Conservation (phyloP, 768 basidiomycete genomes). For the Obba rivulosa region DNA sequence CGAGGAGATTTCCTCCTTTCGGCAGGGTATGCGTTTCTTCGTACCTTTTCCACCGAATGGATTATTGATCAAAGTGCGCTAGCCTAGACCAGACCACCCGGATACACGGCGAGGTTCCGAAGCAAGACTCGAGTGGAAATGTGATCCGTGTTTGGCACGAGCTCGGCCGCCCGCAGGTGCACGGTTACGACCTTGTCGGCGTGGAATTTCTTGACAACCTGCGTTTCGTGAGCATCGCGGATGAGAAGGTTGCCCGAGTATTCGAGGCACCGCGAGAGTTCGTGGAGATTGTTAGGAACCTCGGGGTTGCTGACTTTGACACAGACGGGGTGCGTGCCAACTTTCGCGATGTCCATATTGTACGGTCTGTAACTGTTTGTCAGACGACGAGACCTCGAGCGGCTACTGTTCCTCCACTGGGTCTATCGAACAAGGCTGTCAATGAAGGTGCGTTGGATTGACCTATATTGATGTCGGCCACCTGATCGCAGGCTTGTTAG, state of each 20-base stretch:
- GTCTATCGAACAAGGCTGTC: constrained; percentile 91
- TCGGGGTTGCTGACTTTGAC: constrained; percentile 42
- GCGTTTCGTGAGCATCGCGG: constrained; percentile 85
- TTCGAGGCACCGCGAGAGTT: constrained; percentile 90
- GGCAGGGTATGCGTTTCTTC: constrained; percentile 51
- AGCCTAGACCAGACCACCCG: constrained; percentile 92
- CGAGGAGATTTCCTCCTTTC: constrained; percentile 83
- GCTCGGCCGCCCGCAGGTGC: constrained; percentile 88
- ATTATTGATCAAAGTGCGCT: constrained; percentile 3
- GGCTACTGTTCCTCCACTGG: constrained; percentile 90
- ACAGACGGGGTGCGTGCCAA: constrained; percentile 43
- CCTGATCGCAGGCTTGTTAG: neutral
- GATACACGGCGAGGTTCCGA: constrained; percentile 62
- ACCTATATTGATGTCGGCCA: neutral
- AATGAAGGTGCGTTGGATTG: constrained; percentile 44
- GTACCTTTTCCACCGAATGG: too few relatives aligned
- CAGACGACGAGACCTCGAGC: constrained; percentile 63
- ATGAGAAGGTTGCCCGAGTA: constrained; percentile 92
- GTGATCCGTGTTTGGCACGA: constrained; percentile 68
- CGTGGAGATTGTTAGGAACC: constrained; percentile 51
- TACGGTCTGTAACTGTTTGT: neutral
- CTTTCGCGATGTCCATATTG: too few relatives aligned
- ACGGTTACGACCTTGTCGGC: constrained; percentile 90
- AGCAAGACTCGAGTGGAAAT: constrained; percentile 4
- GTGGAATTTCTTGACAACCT: constrained; percentile 70